A percentile compares a stretch with the other conserved stretches of the same genome.
Evolutionary conservation across 768 basidiomycete genomes (phyloP).

Genomic region (Phaeolepiota aurea): DNA sequence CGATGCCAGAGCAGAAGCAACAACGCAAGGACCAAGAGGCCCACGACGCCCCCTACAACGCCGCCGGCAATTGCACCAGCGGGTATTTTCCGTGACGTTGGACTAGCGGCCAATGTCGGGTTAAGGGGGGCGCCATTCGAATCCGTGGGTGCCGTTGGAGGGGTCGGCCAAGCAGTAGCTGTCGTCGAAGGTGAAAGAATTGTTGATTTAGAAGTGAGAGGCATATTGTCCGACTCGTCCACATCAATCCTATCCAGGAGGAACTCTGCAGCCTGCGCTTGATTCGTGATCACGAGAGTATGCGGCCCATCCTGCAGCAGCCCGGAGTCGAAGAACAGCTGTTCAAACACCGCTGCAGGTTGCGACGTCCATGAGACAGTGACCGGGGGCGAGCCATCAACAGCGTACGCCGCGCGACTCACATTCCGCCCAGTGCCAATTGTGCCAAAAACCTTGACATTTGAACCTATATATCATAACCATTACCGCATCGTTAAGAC

Average conservation of each 20-base stretch:
- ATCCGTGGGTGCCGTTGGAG: too few species aligned
- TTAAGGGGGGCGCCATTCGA: too few species aligned
- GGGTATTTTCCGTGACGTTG: too few species aligned
- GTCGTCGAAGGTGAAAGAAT: too few species aligned
- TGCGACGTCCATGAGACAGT: neutral
- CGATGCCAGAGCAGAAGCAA: too few species aligned
- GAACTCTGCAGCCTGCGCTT: constrained; percentile 1
- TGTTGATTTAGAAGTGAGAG: too few species aligned
- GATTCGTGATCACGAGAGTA: constrained; percentile 1
- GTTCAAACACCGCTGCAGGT: neutral
- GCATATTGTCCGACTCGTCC: neutral
- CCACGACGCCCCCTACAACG: too few species aligned
- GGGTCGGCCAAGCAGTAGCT: too few species aligned
- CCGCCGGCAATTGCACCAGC: too few species aligned
- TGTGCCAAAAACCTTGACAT: constrained; percentile 1
- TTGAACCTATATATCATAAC: neutral
- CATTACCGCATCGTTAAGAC: neutral
- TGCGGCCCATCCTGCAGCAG: constrained; percentile 1
- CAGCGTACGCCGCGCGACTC: neutral
- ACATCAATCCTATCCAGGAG: constrained; percentile 2
- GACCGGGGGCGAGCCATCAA: neutral
- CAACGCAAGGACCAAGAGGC: too few species aligned
- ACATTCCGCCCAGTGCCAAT: neutral
- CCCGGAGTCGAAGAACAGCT: neutral
- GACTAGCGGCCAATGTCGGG: too few species aligned